Base-by-base conservation (phyloP, 2,329 filamentous ascomycete genomes). In the Onygenales sp. region DNA sequence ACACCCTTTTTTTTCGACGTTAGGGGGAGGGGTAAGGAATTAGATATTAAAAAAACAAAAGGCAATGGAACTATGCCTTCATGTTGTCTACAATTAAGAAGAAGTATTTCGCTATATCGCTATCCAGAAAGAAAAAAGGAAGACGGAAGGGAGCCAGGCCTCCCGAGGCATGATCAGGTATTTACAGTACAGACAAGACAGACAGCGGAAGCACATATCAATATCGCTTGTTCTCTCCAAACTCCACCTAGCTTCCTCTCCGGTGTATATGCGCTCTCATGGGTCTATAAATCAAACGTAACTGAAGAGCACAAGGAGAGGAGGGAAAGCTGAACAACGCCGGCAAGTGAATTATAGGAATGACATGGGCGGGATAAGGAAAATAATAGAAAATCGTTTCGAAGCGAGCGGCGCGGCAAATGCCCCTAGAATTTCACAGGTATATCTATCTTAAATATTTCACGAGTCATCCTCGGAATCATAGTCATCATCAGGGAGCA, bases 401-500 rank as follows among this genome's bases (percentile, higher is more conserved):
- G 42, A 47, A 46, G 17, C 31, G 21, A 48, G 33, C 8, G 31
- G 33, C 21, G 33, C 17, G 47, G 13, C 21, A 33, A 27, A 50
- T 36, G 33, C n/a, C 50, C 38, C 2, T 27, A 27, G 21, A 27
- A 27, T 49, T 49, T 10, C 7, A 38, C 9, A 27, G 13, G 42
- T 42, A 42, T 14, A 27, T 7, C 7, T 5, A 27, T 27, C 21
- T 2, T 9, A 13, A 35, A 35, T 38, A 31, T 21, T 48, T 48
- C 45, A 48, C 14, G 45, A 73, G 44, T 75, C 73, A 51, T 90
- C 87, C 35, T 83, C 87, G 64, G 92, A 88, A 58, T 84, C 82
- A 58, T 84, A 82, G 58, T 82, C 87, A 46, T 92, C 87, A 59
- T 93, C 86, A 2, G 86, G 83, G 54, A 91, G 69, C 27, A 94